phyloP scores from a whole-genome alignment of 352 stramenopile genomes.

The Nothophytophthora sp. region DNA sequence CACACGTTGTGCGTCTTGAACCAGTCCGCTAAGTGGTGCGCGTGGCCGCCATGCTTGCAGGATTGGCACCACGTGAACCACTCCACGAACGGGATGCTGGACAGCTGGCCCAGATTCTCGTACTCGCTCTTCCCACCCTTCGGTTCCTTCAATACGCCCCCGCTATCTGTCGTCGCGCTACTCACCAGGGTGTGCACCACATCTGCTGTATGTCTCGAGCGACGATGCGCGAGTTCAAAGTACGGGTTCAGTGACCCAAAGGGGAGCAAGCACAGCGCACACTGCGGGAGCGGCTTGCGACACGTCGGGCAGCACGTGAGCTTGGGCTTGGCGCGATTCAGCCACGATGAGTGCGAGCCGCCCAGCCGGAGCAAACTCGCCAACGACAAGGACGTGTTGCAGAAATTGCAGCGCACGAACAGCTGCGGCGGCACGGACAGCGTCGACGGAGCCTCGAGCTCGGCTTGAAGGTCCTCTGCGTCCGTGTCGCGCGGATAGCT shows the following conservation, averaged over 20 bases:
- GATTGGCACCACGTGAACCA: conserved; percentile 96
- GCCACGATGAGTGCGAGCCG: conserved; percentile 90
- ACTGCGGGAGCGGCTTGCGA: conserved; percentile 93
- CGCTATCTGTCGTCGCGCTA: conserved; percentile 27
- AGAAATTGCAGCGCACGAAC: conserved; percentile 96
- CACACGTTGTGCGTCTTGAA: conserved; percentile 91
- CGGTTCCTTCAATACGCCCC: conserved; percentile 54
- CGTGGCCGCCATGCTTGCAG: conserved; percentile 91
- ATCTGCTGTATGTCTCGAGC: conserved; percentile 63
- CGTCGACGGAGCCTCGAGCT: conserved; percentile 45
- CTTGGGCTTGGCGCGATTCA: conserved; percentile 89
- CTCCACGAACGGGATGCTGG: conserved; percentile 94
- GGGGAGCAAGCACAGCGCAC: conserved; percentile 92
- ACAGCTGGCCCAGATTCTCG: conserved; percentile 88
- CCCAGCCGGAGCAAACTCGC: conserved; percentile 86
- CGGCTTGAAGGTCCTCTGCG: conserved; percentile 42
- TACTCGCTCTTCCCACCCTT: conserved; percentile 58
- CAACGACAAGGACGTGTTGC: conserved; percentile 90
- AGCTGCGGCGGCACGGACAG: conserved; percentile 84
- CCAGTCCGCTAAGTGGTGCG: conserved; percentile 94
- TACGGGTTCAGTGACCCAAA: conserved; percentile 96
- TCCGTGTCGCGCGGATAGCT: conserved; percentile 57
- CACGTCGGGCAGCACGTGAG: conserved; percentile 92
- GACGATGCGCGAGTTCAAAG: conserved; percentile 91
- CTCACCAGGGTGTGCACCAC: conserved; percentile 39